Evolutionary conservation across 306 rosid genomes (phyloP), one percentile per base, ranked within the genome.

Genomic region (Corylus heterophylla): DNA sequence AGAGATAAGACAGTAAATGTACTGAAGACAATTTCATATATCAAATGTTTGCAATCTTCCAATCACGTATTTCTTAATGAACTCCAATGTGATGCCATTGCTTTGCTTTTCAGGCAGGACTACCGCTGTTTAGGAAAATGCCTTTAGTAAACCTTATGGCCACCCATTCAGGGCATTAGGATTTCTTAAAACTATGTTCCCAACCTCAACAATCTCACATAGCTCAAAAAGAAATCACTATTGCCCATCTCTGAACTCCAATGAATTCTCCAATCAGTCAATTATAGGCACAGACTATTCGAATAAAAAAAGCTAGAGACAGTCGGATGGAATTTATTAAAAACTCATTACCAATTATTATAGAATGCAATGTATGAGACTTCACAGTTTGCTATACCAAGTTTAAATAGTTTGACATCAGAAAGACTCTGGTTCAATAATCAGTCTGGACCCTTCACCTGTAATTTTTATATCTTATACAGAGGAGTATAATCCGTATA

Each of bases 211-310:
- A 39, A n/a, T 67, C 72, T 67, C 18, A 47, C 49, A 67, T 8
- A 18, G 5, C 71, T 37, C 20, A 66, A 7, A 59, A 81, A 12
- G 45, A 22, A 76, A 12, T 55, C 48, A 29, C 27, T 1, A 59
- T 35, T 75, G 29, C 70, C 74, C 16, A 27, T 54, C 77, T 71
- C 56, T 52, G 63, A 71, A 27, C 54, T 72, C 69, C 72, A 67
- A 58, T 67, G 72, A 67, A 50, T 27, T 54, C 22, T 18, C 25
- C 17, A 17, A 25, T 29, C 20, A 42, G 68, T 67, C 51, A 18
- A 42, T 42, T 17, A 14, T 67, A 22, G 25, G 72, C 13, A 67
- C 18, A 8, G 4, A 9, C 29, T 42, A 42, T 42, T 5, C 2
- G 20, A 31, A 63, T 31, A 29, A 54, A 67, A 55, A 45, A 27